Evolutionary conservation across 2,329 filamentous ascomycete genomes (phyloP), one percentile per base, ranked within the genome.

Genomic region (Aspergillus fischeri): DNA sequence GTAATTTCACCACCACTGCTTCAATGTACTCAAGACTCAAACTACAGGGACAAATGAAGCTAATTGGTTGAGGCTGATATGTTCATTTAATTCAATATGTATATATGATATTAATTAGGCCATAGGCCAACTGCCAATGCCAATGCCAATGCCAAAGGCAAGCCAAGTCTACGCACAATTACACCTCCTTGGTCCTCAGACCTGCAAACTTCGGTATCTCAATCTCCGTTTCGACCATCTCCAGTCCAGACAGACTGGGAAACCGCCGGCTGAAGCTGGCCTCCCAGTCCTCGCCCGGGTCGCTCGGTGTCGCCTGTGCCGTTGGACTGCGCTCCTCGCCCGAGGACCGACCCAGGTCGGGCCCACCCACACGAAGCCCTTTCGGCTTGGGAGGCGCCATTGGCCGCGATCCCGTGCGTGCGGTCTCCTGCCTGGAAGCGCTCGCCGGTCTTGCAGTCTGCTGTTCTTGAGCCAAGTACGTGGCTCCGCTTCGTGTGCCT

Each of bases 221-320:
- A 51, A 81, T 80, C 64, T 84, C 88, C 59, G 86, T 84, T 76
- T 94, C 90, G n/a, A 91, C 88, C 86, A 93, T 90, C 77, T 97
- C 92, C 64, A 97, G 84, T 9, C 91, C 84, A 55, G 86, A 87
- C 57, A 97, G 77, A 70, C 89, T 95, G 0, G 93, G 93, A 74
- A 92, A 97, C 57, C 91, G 81, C 74, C 92, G 92, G 59, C 87
- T 88, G 71, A 97, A 97, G 69, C 90, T 83, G 24, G 76, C 75
- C 60, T 87, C 84, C 80, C 82, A 84, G 56, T 86, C 84, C 75
- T 92, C 89, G 49, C 65, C 63, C 0, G 67, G 59, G 41, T 61
- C 72, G 44, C 67, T 53, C 20, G 63, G 65, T 24, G 64, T 65
- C 27, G 56, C 54, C 58, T 53, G 71, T 56, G 61, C 67, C 56